A percentile compares a stretch with the other conserved stretches of the same genome.
Conservation (phyloP, 768 basidiomycete genomes). For the Naganishia vaughanmartiniae region DNA sequence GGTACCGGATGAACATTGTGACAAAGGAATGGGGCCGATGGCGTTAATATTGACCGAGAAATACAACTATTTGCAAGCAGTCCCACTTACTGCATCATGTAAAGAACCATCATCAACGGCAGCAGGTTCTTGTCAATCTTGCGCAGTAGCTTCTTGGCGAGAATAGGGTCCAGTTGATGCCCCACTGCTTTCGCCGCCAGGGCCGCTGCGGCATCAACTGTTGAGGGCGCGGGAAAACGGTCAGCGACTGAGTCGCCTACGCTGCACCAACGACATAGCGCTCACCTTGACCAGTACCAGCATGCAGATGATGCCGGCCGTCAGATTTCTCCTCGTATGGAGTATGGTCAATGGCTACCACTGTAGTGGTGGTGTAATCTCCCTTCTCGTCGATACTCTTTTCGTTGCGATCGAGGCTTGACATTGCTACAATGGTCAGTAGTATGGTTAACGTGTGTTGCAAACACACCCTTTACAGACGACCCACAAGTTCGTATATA, state of each 20-base stretch:
- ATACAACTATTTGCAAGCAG: no score
- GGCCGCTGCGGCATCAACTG: constrained; percentile 34
- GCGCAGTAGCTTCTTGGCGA: constrained; percentile 34
- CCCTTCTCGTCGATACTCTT: constrained; percentile 3
- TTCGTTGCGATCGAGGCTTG: not conserved
- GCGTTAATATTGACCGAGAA: no score
- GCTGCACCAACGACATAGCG: not conserved
- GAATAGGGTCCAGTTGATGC: constrained; percentile 32
- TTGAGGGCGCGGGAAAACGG: no score
- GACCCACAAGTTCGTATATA: no score
- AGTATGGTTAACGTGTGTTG: no score
- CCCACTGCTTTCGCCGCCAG: constrained; percentile 42
- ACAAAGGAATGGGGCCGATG: no score
- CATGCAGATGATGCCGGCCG: constrained; percentile 9
- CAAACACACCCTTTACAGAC: no score
- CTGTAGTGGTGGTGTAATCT: not conserved
- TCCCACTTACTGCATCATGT: constrained; percentile 30
- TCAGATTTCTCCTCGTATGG: not conserved
- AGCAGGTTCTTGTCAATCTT: constrained; percentile 38
- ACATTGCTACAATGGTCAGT: not conserved
- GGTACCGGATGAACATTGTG: no score
- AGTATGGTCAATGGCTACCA: not conserved
- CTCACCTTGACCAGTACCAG: not conserved
- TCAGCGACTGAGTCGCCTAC: not conserved
- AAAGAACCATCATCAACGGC: constrained; percentile 37